Evolutionary conservation across 2,329 filamentous ascomycete genomes (phyloP).

Genomic region (Sphaerulina vaccinii): DNA sequence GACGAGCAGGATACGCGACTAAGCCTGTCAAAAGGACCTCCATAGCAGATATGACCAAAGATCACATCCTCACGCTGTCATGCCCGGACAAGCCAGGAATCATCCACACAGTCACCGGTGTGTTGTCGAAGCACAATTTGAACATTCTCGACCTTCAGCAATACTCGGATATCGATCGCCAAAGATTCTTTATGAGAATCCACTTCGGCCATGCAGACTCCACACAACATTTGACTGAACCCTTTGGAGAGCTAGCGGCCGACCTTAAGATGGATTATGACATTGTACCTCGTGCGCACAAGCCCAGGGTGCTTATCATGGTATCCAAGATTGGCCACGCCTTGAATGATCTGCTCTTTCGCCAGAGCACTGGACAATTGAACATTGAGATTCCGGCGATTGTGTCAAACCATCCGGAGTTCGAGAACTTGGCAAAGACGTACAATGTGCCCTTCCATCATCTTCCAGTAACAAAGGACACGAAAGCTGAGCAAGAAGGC

Average conservation of each 20-base stretch:
- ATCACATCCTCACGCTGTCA: constrained; percentile 75
- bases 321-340: constrained; percentile 87
- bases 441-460: constrained; percentile 80
- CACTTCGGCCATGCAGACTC: constrained; percentile 66
- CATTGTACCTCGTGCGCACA: constrained; percentile 65
- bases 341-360: constrained; percentile 79
- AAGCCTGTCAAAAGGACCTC: neutral
- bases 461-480: constrained; percentile 75
- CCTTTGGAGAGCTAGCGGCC: constrained; percentile 61
- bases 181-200: constrained; percentile 85
- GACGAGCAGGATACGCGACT: constrained; percentile 11
- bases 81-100: constrained; percentile 84
- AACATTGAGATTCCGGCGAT: constrained; percentile 74
- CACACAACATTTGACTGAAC: constrained; percentile 51
- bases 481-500: constrained; percentile 70
- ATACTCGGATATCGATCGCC: constrained; percentile 71
- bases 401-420: constrained; percentile 80
- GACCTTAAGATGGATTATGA: constrained; percentile 70
- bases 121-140: constrained; percentile 70
- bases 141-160: constrained; percentile 85
- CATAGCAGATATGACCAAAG: constrained; percentile 32
- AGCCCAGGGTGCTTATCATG: constrained; percentile 80
- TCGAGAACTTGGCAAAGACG: constrained; percentile 63
- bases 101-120: constrained; percentile 77
- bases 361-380: constrained; percentile 70